phyloP scores from a whole-genome alignment of 1,139 yeast genomes.

The Kodamaea arcana region DNA sequence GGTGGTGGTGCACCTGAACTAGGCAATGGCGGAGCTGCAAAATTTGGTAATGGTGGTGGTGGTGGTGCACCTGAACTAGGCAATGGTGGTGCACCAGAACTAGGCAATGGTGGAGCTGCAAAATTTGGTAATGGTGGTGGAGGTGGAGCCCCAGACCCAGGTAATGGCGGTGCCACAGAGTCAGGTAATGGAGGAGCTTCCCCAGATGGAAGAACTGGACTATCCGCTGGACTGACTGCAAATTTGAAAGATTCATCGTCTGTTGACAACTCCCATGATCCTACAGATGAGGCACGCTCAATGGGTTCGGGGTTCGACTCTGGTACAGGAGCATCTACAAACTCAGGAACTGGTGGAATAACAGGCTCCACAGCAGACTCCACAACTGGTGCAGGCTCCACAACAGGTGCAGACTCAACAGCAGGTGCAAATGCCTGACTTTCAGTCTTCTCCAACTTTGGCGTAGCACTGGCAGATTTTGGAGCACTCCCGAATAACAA shows the following conservation, averaged over 20 bases:
- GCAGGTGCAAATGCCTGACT: conserved; percentile 3
- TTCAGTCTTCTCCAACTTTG: conserved; percentile 9
- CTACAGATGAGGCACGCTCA: conserved; percentile 1
- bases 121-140: conserved; percentile 16
- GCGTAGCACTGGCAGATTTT: conserved; percentile 15
- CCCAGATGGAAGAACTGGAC: conserved; percentile 7
- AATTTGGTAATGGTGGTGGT: conserved; percentile 31
- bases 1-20: conserved; percentile 19
- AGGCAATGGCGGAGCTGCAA: conserved; percentile 15
- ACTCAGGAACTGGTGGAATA: conserved; percentile 4
- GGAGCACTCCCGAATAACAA: conserved; percentile 62
- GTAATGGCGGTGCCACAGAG: conserved; percentile 1
- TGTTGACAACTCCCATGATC: conserved; percentile 5
- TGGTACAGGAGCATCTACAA: background rate
- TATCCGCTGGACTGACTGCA: conserved; percentile 5
- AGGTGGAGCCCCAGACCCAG: conserved; percentile 10
- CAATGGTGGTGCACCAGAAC: conserved; percentile 13
- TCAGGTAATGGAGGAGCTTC: conserved; percentile 7
- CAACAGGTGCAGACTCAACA: conserved; percentile 4
- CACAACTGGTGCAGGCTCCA: conserved; percentile 12
- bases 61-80: conserved; percentile 17
- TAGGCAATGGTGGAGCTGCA: conserved; percentile 19
- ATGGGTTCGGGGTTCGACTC: background rate
- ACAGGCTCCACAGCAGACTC: conserved; percentile 7
- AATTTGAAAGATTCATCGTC: conserved; percentile 8